Conservation (phyloP, 768 basidiomycete genomes). For the Leucosporidium yakuticum region DNA sequence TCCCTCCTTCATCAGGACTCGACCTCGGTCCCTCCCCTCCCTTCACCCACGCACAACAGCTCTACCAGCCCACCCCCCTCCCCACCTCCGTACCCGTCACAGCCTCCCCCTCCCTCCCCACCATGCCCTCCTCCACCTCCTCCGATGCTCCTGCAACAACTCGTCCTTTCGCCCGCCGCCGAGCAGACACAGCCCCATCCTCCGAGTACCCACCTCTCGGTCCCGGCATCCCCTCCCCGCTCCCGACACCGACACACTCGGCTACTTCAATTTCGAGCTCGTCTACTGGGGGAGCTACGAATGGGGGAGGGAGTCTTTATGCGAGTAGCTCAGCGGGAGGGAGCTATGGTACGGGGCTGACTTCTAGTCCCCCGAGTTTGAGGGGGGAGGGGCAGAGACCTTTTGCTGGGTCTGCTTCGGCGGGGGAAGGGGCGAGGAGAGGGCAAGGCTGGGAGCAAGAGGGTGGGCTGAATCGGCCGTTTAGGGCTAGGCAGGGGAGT, state of each 20-base stretch:
- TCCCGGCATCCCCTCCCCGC: not conserved
- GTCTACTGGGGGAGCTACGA: not conserved
- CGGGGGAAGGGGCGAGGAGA: not conserved
- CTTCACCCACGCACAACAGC: too few species aligned
- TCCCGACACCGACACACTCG: constrained; percentile 2
- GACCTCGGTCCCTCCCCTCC: too few species aligned
- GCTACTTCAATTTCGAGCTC: not conserved
- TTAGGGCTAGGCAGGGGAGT: constrained; percentile 6
- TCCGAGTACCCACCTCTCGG: constrained; percentile 14
- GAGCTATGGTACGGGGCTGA: not conserved
- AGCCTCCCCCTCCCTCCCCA: constrained; percentile 16
- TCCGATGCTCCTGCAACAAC: not conserved
- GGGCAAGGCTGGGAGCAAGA: not conserved
- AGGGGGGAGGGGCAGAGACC: not conserved
- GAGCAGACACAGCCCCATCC: constrained; percentile 29
- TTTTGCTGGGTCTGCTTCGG: not conserved
- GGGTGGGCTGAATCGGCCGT: constrained; percentile 8
- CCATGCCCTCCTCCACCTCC: not conserved
- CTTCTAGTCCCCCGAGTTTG: not conserved
- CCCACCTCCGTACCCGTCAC: not conserved
- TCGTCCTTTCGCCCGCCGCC: not conserved
- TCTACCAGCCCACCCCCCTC: not conserved
- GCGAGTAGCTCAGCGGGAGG: not conserved
- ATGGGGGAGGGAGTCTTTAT: not conserved
- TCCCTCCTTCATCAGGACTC: not conserved